A percentile compares a stretch with the other conserved stretches of the same genome.
Conservation (phyloP, 1,139 yeast genomes). For the Saccharomyces hybrid region DNA sequence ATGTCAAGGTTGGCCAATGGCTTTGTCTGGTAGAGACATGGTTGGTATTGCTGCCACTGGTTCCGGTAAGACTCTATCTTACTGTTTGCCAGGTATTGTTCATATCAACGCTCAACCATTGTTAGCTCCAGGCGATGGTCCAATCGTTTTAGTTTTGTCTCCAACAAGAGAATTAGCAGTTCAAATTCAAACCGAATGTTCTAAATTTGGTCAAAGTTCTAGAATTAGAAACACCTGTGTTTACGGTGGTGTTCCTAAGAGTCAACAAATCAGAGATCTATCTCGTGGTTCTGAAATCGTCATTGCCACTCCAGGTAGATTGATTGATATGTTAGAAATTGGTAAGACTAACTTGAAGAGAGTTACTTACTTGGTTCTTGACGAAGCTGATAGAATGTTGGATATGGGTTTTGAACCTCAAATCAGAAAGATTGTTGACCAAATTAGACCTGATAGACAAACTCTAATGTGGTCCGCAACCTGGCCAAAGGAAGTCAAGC, state of each 20-base stretch:
- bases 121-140: conserved; percentile 90
- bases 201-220: conserved; percentile 85
- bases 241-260: conserved; percentile 98
- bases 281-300: conserved; percentile 91
- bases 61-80: conserved; percentile 95
- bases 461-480: conserved; percentile 99
- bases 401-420: conserved; percentile 98
- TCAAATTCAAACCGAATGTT: conserved; percentile 92
- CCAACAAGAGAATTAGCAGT: conserved; percentile 99
- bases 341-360: conserved; percentile 93
- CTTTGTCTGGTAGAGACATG: conserved; percentile 96
- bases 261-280: conserved; percentile 92
- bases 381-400: conserved; percentile 94
- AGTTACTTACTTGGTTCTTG: conserved; percentile 92
- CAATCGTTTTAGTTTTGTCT: conserved; percentile 89
- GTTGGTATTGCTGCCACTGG: conserved; percentile 98
- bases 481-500: conserved; percentile 97
- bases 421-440: conserved; percentile 89
- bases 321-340: conserved; percentile 92
- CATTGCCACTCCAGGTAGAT: conserved; percentile 98
- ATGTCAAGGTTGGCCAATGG: conserved; percentile 99
- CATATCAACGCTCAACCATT: conserved; percentile 98
- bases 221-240: conserved; percentile 96
- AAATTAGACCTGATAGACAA: conserved; percentile 95
- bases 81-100: conserved; percentile 92